Conservation (phyloP, 2,329 filamentous ascomycete species). For the Chaetomiaceae sp. region DNA sequence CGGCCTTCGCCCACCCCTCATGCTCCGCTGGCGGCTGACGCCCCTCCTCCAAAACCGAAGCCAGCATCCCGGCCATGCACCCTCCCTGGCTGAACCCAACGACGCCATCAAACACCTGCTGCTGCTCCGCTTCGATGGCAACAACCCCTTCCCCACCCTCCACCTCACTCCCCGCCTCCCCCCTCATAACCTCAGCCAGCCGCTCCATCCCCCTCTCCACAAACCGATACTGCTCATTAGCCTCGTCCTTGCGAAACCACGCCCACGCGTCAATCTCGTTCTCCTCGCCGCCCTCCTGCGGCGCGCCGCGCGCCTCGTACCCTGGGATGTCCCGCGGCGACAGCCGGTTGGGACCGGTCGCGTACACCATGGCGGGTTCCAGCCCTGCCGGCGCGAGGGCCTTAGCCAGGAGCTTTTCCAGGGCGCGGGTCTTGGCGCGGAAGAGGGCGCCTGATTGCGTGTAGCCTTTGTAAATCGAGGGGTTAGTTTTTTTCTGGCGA, state of each 20-base stretch:
- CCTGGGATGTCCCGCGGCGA: constrained; percentile 64
- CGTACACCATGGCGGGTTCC: constrained; percentile 57
- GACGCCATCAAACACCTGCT: constrained; percentile 57
- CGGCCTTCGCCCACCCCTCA: constrained; percentile 38
- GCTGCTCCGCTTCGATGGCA: no score
- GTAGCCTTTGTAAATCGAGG: constrained; percentile 54
- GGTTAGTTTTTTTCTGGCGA: no score
- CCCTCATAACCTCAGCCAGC: constrained; percentile 55
- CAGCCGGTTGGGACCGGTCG: constrained; percentile 63
- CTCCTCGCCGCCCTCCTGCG: constrained; percentile 29
- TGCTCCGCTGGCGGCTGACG: constrained; percentile 20
- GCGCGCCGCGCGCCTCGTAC: constrained; percentile 42
- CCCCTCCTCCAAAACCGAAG: constrained; percentile 61
- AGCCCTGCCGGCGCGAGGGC: constrained; percentile 57
- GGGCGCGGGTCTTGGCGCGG: constrained; percentile 79
- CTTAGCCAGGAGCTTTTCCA: constrained; percentile 76
- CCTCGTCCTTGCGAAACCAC: constrained; percentile 74
- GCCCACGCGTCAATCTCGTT: constrained; percentile 63
- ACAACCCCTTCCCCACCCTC: background rate
- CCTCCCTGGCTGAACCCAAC: constrained; percentile 81
- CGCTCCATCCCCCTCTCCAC: constrained; percentile 62
- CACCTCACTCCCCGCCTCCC: background rate
- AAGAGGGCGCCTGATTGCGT: constrained; percentile 86
- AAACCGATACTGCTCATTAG: constrained; percentile 59
- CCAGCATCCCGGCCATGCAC: constrained; percentile 66